Evolutionary conservation across 345 rosid species (phyloP).

Genomic region (Erodium maritimum): DNA sequence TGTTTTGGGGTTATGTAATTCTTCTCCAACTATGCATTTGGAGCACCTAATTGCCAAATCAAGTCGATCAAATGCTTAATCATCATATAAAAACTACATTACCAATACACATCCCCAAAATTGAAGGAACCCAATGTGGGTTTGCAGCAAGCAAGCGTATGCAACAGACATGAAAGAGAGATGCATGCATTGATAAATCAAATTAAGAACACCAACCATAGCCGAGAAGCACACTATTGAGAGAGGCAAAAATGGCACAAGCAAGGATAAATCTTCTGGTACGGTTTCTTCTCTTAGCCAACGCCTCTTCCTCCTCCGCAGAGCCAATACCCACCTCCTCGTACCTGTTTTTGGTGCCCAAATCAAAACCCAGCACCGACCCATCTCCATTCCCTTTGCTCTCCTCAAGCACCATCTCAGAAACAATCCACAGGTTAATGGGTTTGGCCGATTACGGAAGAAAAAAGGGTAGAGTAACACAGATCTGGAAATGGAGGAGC

Average conservation of each 20-base stretch:
- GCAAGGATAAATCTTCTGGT: conserved; percentile 14
- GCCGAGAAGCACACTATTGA: conserved; percentile 60
- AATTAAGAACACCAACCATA: no score
- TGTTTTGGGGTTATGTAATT: no score
- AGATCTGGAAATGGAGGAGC: no score
- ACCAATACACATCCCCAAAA: no score
- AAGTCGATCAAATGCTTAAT: no score
- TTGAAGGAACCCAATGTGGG: no score
- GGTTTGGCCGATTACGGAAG: neutral
- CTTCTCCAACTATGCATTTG: no score
- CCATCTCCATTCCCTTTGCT: conserved; percentile 8
- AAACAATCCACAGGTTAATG: neutral
- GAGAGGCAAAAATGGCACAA: conserved; percentile 54
- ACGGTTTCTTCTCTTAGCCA: neutral
- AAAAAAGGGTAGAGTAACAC: neutral
- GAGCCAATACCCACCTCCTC: conserved; percentile 14
- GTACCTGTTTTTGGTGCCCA: conserved; percentile 13
- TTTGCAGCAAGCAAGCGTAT: no score
- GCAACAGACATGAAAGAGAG: no score
- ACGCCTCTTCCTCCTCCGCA: conserved; percentile 11
- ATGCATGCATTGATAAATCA: neutral
- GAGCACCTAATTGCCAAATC: no score
- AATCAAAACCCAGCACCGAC: conserved; percentile 1
- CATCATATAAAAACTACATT: no score
- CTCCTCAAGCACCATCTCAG: conserved; percentile 14